phyloP scores from a whole-genome alignment of 106 monocot species.

The Narthecium ossifragum region DNA sequence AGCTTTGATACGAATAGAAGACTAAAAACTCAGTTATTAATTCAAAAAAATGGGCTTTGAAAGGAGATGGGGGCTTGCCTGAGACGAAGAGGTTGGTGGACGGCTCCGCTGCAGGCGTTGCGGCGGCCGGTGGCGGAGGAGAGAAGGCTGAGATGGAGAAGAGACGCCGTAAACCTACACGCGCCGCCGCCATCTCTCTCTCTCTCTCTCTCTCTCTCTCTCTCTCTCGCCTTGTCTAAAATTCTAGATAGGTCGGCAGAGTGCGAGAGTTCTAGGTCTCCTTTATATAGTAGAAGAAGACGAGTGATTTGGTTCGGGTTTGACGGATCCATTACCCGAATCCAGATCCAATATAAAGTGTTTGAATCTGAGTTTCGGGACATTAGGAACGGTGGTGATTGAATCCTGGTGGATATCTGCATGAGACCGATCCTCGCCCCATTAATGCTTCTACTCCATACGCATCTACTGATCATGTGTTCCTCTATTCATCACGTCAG shows the following conservation, averaged over 20 bases:
- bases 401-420: too few relatives aligned
- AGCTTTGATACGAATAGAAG: neutral
- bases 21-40: neutral
- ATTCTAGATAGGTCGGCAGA: too few relatives aligned
- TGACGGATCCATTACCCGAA: neutral
- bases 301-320: neutral
- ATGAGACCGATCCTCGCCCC: too few relatives aligned
- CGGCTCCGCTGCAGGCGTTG: conserved; percentile 24
- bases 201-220: neutral
- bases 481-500: too few relatives aligned
- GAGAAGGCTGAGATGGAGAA: conserved; percentile 30
- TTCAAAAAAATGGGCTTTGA: neutral
- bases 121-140: conserved; percentile 9
- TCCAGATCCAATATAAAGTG: neutral
- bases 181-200: conserved; percentile 16
- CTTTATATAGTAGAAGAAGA: neutral
- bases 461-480: too few relatives aligned
- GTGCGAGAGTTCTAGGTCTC: too few relatives aligned
- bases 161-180: conserved; percentile 27
- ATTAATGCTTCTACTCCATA: too few relatives aligned
- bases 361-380: neutral
- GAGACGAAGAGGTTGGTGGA: conserved; percentile 37
- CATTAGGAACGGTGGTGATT: too few relatives aligned
- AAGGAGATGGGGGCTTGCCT: conserved; percentile 8
- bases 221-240: neutral